Conservation (phyloP, 331 rosid species). For the Dryas integrifolia region DNA sequence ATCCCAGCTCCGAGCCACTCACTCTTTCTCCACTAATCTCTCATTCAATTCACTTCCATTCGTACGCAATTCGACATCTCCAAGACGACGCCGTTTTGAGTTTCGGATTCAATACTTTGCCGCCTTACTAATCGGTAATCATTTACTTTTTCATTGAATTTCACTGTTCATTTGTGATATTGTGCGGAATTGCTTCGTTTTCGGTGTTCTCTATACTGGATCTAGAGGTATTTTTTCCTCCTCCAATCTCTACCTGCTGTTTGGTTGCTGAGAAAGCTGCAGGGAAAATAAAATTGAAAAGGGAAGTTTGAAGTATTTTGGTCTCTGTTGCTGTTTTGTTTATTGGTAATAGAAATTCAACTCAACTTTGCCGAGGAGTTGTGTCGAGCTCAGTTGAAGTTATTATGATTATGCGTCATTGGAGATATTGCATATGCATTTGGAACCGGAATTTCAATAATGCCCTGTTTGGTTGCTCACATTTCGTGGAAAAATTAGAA, state of each 20-base stretch:
- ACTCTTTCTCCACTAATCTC: conserved; percentile 2
- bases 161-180: not conserved
- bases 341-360: not conserved
- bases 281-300: not conserved
- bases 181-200: not conserved
- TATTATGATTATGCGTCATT: not conserved
- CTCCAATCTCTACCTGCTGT: not conserved
- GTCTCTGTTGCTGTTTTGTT: not conserved
- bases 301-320: not conserved
- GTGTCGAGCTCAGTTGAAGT: conserved; percentile 7
- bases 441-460: conserved; percentile 5
- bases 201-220: conserved; percentile 17
- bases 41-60: conserved; percentile 1
- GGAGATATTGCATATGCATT: not conserved
- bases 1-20: not conserved
- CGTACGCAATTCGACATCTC: conserved; percentile 9
- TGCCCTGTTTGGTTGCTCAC: not conserved
- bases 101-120: conserved; percentile 1
- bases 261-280: not conserved
- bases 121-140: not conserved
- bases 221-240: conserved; percentile 20
- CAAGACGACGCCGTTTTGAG: not conserved
- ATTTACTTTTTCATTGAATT: conserved; percentile 1
- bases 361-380: not conserved
- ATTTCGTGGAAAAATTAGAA: not conserved